phyloP scores from a whole-genome alignment of 2,329 filamentous ascomycete genomes.

The Calonectria pauciramosa region DNA sequence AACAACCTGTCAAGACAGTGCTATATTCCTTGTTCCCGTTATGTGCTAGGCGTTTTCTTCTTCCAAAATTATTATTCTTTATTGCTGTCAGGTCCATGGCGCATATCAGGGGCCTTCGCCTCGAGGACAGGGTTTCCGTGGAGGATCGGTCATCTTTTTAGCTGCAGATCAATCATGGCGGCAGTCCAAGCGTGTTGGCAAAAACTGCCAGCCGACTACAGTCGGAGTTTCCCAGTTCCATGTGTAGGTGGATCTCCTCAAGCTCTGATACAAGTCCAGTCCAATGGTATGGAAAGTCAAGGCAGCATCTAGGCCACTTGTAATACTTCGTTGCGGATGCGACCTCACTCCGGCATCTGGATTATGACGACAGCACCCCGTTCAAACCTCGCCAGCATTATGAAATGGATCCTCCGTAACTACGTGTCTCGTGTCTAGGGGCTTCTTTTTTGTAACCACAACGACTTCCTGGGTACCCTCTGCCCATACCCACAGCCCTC shows the following conservation, averaged over 20 bases:
- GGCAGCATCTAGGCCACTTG: background rate
- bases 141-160: background rate
- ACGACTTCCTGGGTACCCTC: background rate
- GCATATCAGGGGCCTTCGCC: background rate
- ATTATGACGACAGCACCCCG: background rate
- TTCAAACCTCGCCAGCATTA: background rate
- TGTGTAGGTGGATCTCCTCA: background rate
- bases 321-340: background rate
- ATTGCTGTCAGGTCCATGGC: background rate
- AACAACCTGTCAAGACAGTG: background rate
- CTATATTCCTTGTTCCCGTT: background rate
- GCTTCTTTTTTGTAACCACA: background rate
- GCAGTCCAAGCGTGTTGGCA: background rate
- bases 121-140: background rate
- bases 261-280: background rate
- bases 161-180: background rate
- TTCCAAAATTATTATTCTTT: background rate
- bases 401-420: background rate
- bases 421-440: conserved; percentile 9
- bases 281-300: background rate
- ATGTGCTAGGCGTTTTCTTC: background rate
- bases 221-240: background rate
- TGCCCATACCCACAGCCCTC: background rate
- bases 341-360: background rate
- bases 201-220: background rate